Base-by-base conservation (phyloP, 768 basidiomycete species). In the Pleurotus salmoneostramineus region DNA sequence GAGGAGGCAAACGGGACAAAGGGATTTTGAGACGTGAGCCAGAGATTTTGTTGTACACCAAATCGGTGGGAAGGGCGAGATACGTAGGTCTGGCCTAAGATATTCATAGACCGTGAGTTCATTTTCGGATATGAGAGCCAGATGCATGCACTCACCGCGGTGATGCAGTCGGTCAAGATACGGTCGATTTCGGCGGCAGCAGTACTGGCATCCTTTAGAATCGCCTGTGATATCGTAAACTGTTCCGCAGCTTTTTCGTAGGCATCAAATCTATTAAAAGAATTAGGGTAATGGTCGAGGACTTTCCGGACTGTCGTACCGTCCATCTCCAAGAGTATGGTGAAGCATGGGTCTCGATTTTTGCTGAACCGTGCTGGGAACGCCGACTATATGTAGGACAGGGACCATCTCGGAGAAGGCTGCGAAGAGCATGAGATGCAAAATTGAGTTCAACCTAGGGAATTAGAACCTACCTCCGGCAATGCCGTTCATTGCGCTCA, bases 331-430 rank as follows among this genome's bases (percentile, higher is more conserved):
- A 8, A 95, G 81, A 0, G 93, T 95, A 64, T 95, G 94, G 65
- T 95, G 94, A 32, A 96, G 78, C 69, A 94, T 74, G 3, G 91
- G 87, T 51, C 82, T 83, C 27, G 73, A 72, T 69, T 83, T 85
- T 64, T 93, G 88, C 63, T 94, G 85, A 10, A 71, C 63, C 3
- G 88, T 91, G 64, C 82, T 87, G 1, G 94, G 93, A 0, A 83
- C 83, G 44, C 95, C 94, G 33, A 88, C 95, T 52, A 98, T 80
- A 65, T 96, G 95, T 10, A 98, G 76, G 1, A 96, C 81, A 6
- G 95, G 95, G 3, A 98, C 86, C 77, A 92, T 89, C 70, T 97
- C 94, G 44, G 93, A 86, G 67, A 87, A 87, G 12, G 88, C 88
- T 88, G 34, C 34, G 12, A 43, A 21, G 7, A 1, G 33, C 44